phyloP scores from a whole-genome alignment of 331 rosid genomes.

The Telfairia occidentalis region DNA sequence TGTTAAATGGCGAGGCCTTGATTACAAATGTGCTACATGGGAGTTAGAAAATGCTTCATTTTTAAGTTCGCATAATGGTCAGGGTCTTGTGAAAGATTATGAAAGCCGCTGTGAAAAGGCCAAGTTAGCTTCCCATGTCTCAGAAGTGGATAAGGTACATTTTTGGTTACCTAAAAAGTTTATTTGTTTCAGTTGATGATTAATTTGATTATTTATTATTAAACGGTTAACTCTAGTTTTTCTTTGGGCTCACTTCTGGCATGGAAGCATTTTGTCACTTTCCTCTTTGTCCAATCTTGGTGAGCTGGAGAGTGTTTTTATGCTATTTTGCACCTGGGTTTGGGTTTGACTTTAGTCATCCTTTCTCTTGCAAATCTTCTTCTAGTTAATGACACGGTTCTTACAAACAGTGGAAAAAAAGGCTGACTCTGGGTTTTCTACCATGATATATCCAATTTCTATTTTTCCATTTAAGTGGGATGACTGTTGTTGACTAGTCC shows the following conservation, averaged over 20 bases:
- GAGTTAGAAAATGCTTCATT: conserved; percentile 48
- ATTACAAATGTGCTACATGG: conserved; percentile 56
- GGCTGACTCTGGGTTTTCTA: neutral
- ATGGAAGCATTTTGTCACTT: neutral
- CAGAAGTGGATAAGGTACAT: conserved; percentile 31
- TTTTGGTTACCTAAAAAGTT: neutral
- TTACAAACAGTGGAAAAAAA: neutral
- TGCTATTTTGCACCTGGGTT: neutral
- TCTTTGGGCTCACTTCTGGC: neutral
- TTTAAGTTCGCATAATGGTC: conserved; percentile 35
- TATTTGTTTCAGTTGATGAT: neutral
- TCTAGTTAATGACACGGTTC: neutral
- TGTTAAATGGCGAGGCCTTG: conserved; percentile 66
- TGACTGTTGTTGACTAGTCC: neutral
- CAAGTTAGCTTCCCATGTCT: conserved; percentile 18
- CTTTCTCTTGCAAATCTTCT: neutral
- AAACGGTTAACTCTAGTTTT: neutral
- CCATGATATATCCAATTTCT: neutral
- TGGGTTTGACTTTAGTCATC: neutral
- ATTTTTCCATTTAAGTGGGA: neutral
- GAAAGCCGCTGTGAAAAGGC: conserved; percentile 36
- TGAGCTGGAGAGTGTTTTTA: neutral
- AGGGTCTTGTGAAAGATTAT: conserved; percentile 34
- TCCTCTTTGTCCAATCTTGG: neutral
- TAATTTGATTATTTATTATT: neutral